Conservation (phyloP, 73 alveolate species). For the Breviolum minutum region DNA sequence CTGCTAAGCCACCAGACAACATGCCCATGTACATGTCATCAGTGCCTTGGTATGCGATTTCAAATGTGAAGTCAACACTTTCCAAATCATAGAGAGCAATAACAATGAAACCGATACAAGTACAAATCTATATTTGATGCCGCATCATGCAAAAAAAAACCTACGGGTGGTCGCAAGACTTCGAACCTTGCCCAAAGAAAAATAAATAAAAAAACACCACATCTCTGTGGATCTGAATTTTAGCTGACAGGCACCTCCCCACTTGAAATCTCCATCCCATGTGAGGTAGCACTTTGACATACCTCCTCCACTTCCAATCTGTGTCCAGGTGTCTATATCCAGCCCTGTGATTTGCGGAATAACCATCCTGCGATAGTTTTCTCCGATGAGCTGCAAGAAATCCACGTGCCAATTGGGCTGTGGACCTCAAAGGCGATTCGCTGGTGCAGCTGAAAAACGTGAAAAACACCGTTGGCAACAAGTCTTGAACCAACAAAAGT, state of each 20-base stretch:
- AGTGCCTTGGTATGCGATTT: slow-evolving; percentile 8
- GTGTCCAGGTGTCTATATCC: slow-evolving; percentile 95
- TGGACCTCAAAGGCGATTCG: slow-evolving; percentile 26
- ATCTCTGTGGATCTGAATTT: neutral
- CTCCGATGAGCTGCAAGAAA: slow-evolving; percentile 59
- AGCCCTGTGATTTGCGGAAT: slow-evolving; percentile 93
- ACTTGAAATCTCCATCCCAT: slow-evolving; percentile 95
- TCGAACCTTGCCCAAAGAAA: neutral
- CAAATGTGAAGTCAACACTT: neutral
- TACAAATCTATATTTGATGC: neutral
- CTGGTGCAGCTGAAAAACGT: neutral
- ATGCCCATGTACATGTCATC: slow-evolving; percentile 95
- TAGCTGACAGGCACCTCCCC: slow-evolving; percentile 77
- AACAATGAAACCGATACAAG: neutral
- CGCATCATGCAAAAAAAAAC: neutral
- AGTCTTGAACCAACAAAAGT: neutral
- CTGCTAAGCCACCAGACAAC: slow-evolving; percentile 94
- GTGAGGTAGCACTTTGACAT: slow-evolving; percentile 90
- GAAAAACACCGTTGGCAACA: neutral
- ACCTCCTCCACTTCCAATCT: slow-evolving; percentile 87
- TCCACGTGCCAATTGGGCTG: slow-evolving; percentile 83
- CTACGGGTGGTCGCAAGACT: neutral
- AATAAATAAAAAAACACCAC: too few relatives aligned
- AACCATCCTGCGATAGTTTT: slow-evolving; percentile 92
- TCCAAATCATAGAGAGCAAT: neutral